Conservation (phyloP, 106 monocot species). For the Apostasia shenzhenica region DNA sequence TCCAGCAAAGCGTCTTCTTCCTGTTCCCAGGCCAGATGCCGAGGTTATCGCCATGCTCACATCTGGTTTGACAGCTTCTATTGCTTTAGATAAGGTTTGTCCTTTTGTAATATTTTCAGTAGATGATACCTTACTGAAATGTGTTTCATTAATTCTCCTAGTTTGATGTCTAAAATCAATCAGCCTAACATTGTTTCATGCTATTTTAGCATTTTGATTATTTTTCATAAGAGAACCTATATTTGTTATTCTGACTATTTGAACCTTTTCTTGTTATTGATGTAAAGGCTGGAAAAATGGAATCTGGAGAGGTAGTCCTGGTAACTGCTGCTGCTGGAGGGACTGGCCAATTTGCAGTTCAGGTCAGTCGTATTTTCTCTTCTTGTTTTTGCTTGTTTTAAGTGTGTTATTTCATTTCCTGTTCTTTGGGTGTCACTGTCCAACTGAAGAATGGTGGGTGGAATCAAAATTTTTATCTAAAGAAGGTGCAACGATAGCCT, state of each 20-base stretch:
- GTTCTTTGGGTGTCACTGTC: no score
- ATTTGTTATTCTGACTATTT: background rate
- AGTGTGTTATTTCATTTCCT: no score
- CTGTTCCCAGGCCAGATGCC: slow-evolving; percentile 84
- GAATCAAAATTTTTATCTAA: no score
- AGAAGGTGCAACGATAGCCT: no score
- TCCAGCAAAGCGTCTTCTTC: slow-evolving; percentile 75
- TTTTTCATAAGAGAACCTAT: background rate
- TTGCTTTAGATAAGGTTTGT: slow-evolving; percentile 79
- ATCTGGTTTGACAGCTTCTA: slow-evolving; percentile 96
- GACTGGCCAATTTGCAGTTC: slow-evolving; percentile 98
- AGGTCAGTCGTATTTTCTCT: slow-evolving; percentile 39
- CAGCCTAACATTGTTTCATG: slow-evolving; percentile 1
- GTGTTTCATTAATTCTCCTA: background rate
- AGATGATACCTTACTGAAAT: background rate
- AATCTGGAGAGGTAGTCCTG: slow-evolving; percentile 60
- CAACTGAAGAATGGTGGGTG: no score
- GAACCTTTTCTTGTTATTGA: background rate
- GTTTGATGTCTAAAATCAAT: background rate
- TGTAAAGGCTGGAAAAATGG: slow-evolving; percentile 66
- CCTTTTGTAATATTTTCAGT: background rate
- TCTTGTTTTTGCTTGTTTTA: no score
- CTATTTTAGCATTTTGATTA: background rate
- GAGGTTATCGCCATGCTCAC: slow-evolving; percentile 95
- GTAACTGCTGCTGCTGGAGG: slow-evolving; percentile 98